phyloP scores from a whole-genome alignment of 169 alveolate species.

The Plasmodium cynomolgi region DNA sequence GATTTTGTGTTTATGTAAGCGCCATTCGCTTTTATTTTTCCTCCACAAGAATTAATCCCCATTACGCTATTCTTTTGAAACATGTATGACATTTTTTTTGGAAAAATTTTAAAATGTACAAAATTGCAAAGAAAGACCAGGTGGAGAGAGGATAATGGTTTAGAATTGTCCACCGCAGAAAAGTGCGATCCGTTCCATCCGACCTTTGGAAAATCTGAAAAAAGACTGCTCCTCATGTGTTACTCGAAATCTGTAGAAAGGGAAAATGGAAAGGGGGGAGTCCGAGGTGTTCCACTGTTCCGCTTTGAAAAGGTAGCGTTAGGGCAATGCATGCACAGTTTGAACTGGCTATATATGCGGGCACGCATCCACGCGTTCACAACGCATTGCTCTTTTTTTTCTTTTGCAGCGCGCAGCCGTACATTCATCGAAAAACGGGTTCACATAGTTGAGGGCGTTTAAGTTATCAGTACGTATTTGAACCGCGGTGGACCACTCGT shows the following conservation, averaged over 20 bases:
- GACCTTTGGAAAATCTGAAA: background rate
- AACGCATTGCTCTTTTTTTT: background rate
- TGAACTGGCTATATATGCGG: background rate
- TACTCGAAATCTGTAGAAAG: background rate
- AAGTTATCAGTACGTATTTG: slow-evolving; percentile 70
- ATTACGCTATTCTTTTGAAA: background rate
- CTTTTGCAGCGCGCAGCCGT: background rate
- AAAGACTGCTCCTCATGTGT: background rate
- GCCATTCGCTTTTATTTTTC: background rate
- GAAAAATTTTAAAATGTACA: background rate
- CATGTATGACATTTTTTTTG: background rate
- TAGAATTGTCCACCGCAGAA: background rate
- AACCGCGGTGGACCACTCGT: slow-evolving; percentile 34
- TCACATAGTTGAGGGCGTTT: slow-evolving; percentile 37
- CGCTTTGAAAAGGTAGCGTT: background rate
- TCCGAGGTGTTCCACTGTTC: background rate
- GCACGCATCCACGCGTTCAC: background rate
- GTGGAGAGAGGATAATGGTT: background rate
- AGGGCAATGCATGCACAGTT: background rate
- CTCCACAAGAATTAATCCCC: background rate
- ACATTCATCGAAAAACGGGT: slow-evolving; percentile 61
- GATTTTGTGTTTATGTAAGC: slow-evolving; percentile 3
- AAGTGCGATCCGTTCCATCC: background rate
- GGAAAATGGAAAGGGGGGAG: background rate
- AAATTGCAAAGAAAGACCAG: background rate